Evolutionary conservation across 225 moss, liverwort and hornwort genomes (phyloP).

Genomic region (Thuidium tamariscinum): DNA sequence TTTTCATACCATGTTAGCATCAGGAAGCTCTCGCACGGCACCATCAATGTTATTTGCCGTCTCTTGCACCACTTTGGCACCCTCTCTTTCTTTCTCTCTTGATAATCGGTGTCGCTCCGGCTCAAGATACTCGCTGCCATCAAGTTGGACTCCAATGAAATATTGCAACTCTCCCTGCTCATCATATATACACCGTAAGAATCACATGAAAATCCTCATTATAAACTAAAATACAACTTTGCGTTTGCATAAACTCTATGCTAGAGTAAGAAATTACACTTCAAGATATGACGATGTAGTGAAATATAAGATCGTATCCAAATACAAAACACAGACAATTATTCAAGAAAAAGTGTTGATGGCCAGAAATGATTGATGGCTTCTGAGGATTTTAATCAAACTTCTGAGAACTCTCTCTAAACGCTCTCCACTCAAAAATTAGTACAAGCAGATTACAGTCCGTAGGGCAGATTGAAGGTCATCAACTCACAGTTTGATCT

Average conservation of each 20-base stretch:
- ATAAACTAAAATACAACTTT: background rate
- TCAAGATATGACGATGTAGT: background rate
- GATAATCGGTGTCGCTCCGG: constrained; percentile 53
- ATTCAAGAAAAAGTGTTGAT: background rate
- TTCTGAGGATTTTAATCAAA: background rate
- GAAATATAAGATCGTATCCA: background rate
- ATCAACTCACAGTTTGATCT: constrained; percentile 63
- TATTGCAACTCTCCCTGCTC: constrained; percentile 84
- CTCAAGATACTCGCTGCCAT: constrained; percentile 82
- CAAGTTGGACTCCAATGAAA: constrained; percentile 92
- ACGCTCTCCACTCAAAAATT: background rate
- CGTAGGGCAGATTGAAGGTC: too few species aligned
- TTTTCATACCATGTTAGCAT: constrained; percentile 70
- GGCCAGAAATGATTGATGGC: background rate
- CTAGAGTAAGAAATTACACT: too few species aligned
- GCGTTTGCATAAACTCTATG: background rate
- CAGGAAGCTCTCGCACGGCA: constrained; percentile 84
- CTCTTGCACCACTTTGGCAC: constrained; percentile 64
- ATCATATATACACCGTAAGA: background rate
- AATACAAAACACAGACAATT: too few species aligned
- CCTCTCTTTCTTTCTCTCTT: constrained; percentile 61
- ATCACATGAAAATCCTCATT: background rate
- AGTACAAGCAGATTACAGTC: background rate
- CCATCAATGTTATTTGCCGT: constrained; percentile 79
- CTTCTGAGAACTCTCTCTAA: background rate